Conservation (phyloP, 2,329 filamentous ascomycete genomes). For the Talaromyces sp. region DNA sequence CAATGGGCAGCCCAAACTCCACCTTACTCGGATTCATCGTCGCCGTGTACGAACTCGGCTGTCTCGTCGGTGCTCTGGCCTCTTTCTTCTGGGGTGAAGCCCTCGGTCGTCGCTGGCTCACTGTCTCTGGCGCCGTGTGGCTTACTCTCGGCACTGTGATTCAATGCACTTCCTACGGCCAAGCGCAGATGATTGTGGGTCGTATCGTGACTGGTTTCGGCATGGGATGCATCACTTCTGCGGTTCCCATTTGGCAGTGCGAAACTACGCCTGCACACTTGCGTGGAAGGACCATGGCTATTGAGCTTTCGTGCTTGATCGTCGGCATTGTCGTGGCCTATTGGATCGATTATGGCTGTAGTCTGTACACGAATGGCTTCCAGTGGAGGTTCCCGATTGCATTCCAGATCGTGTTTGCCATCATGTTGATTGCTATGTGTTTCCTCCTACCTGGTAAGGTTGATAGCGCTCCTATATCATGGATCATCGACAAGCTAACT, state of each 20-base stretch:
- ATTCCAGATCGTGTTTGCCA: constrained; percentile 57
- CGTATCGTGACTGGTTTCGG: constrained; percentile 53
- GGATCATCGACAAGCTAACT: not conserved
- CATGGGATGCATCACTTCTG: constrained; percentile 52
- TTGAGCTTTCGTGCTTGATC: constrained; percentile 52
- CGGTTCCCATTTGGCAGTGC: constrained; percentile 52
- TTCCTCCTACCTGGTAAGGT: constrained; percentile 46
- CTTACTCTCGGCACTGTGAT: constrained; percentile 51
- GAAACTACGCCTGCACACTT: constrained; percentile 52
- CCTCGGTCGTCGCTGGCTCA: constrained; percentile 50
- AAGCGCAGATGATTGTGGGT: constrained; percentile 51
- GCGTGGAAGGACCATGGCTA: constrained; percentile 52
- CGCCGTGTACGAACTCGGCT: constrained; percentile 49
- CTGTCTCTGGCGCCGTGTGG: constrained; percentile 48
- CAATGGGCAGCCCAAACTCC: constrained; percentile 18
- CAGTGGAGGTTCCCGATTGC: constrained; percentile 57
- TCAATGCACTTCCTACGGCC: constrained; percentile 47
- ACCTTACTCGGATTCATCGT: constrained; percentile 25
- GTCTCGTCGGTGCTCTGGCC: constrained; percentile 50
- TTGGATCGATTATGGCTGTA: constrained; percentile 53
- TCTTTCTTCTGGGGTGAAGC: constrained; percentile 52
- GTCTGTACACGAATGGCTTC: constrained; percentile 46
- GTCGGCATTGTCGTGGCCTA: constrained; percentile 50
- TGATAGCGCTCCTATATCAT: constrained; percentile 6
- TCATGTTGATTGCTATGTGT: constrained; percentile 50